Percentiles rank a stretch among this genome's conserved stretches.
These are phyloP conservation scores for Xylaria flabelliformis DNA, from an alignment of 495 filamentous ascomycete species.

Conservation along the genomic window DNA sequence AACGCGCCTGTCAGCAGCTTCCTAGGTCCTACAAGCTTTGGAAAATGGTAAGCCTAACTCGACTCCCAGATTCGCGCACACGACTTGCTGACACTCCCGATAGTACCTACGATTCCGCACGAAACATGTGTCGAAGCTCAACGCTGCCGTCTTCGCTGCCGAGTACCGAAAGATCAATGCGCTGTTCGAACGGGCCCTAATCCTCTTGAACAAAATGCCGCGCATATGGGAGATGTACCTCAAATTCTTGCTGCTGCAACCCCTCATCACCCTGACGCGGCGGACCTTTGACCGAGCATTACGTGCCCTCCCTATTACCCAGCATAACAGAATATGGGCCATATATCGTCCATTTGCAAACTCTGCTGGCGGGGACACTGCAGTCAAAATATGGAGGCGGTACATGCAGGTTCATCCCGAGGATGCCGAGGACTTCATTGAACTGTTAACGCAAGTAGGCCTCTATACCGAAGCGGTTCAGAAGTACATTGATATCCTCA, in stretches of 20 bases:
- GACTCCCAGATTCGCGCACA: background rate
- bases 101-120: conserved; percentile 88
- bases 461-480: conserved; percentile 92
- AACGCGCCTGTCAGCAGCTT: conserved; percentile 86
- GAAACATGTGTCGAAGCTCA: conserved; percentile 82
- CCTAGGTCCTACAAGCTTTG: conserved; percentile 97
- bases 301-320: conserved; percentile 91
- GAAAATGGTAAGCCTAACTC: conserved; percentile 74
- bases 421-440: conserved; percentile 93
- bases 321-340: conserved; percentile 97
- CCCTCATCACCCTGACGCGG: conserved; percentile 87
- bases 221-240: conserved; percentile 99
- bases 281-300: conserved; percentile 94
- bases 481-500: conserved; percentile 91
- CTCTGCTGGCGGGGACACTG: conserved; percentile 89
- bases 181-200: conserved; percentile 90
- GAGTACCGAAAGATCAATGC: conserved; percentile 95
- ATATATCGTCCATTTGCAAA: conserved; percentile 91
- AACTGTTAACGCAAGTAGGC: conserved; percentile 79
- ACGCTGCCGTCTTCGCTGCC: conserved; percentile 77
- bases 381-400: conserved; percentile 89
- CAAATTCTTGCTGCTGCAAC: conserved; percentile 86
- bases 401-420: conserved; percentile 99
- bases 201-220: conserved; percentile 99
- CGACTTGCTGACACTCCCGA: conserved; percentile 33